Evolutionary conservation across 495 filamentous ascomycete species (phyloP), one percentile per base, ranked within the genome.

Genomic region (Hypoxylon lienhwacheense): DNA sequence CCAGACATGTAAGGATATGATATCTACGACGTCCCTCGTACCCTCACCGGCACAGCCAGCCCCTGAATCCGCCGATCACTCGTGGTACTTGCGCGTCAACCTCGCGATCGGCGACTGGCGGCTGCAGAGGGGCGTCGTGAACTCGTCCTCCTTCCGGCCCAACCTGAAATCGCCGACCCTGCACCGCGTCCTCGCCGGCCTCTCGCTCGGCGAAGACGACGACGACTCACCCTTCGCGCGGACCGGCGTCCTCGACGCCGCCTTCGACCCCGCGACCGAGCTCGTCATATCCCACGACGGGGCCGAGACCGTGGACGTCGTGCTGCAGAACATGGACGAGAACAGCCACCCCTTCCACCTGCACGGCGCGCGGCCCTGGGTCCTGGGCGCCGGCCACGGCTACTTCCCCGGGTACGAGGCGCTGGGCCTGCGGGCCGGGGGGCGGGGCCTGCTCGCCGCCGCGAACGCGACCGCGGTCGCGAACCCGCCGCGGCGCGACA

Each of bases 301-400:
- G 36, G 54, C 68, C 35, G 75, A 85, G 22, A 67, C 77, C 4
- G 78, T 87, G 24, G 82, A 86, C 51, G 59, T 88, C n/a, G 67
- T 88, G 14, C 72, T 87, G 34, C 81, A 86, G 65, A 86, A 85
- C 64, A 74, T 78, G 53, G 82, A 86, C 64, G 72, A 73, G 59
- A 81, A 81, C 32, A 73, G 76, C 49, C 85, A 88, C 47, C 84
- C 85, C 0, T 80, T 85, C 67, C 85, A 88, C 61, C 66, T 87
- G 19, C 85, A 88, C 59, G 85, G 85, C 8, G 74, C 82, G 45
- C 70, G 77, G 19, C 79, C 86, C 73, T 84, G 73, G 68, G 69
- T 84, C 10, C 66, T 84, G 0, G 80, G 70, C 1, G 64, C 73
- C 34, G 81, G 81, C 0, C 73, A 77, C 34, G 80, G 80, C 3